Evolutionary conservation across 495 filamentous ascomycete genomes (phyloP).

Genomic region (Cenococcum geophilum): DNA sequence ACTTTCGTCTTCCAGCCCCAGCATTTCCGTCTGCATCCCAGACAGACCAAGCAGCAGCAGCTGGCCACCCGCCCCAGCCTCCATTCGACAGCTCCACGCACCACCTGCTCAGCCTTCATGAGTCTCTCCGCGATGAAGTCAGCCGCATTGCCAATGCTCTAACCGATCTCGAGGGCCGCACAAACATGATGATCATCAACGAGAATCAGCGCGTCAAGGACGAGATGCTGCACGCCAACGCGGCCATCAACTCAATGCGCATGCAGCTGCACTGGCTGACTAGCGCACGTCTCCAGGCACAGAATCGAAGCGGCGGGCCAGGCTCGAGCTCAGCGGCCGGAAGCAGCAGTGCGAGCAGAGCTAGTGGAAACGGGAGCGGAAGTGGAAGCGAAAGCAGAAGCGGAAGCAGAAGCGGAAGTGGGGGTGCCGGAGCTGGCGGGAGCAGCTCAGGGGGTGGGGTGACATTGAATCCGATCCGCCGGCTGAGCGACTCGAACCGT

Average conservation of each 20-base stretch:
- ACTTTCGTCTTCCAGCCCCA: slow-evolving; percentile 28
- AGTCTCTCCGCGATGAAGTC: slow-evolving; percentile 61
- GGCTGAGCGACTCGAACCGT: slow-evolving; percentile 32
- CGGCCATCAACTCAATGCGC: slow-evolving; percentile 55
- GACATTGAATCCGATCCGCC: slow-evolving; percentile 25
- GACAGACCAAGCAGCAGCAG: slow-evolving; percentile 17
- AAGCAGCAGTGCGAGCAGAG: slow-evolving; percentile 7
- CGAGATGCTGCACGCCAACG: slow-evolving; percentile 60
- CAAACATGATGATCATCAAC: slow-evolving; percentile 63
- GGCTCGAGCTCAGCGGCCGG: slow-evolving; percentile 12
- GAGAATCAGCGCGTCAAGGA: slow-evolving; percentile 61
- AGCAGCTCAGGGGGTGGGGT: slow-evolving; percentile 1
- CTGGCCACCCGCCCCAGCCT: slow-evolving; percentile 21
- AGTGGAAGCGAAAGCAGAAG: slow-evolving; percentile 9
- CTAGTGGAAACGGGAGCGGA: slow-evolving; percentile 1
- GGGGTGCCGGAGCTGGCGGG: not conserved
- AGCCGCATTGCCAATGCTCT: slow-evolving; percentile 52
- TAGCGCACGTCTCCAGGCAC: slow-evolving; percentile 51
- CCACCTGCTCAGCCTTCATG: slow-evolving; percentile 61
- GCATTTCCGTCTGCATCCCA: slow-evolving; percentile 24
- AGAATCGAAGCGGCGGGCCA: slow-evolving; percentile 6
- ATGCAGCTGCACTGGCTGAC: slow-evolving; percentile 68
- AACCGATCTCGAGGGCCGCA: slow-evolving; percentile 57
- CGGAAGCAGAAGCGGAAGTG: slow-evolving; percentile 8
- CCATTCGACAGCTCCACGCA: slow-evolving; percentile 46